Evolutionary conservation across 2,329 filamentous ascomycete species (phyloP), one percentile per base, ranked within the genome.

Genomic region (Diplodia seriata): DNA sequence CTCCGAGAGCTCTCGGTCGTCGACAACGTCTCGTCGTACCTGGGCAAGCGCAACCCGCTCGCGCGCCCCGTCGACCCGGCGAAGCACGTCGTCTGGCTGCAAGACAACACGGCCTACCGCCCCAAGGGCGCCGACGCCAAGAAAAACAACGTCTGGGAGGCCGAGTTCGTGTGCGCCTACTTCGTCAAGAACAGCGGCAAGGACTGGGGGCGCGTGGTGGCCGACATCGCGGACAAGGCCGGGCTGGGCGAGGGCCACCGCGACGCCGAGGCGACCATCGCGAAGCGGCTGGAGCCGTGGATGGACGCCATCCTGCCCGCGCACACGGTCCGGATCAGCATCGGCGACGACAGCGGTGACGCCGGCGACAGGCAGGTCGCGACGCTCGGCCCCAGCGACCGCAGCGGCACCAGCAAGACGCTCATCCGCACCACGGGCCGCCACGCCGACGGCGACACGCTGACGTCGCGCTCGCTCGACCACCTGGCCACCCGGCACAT

Each of bases 61-160:
- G 75, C 71, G 65, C 68, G 72, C 9, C 61, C 70, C 40, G 86
- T 92, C 56, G 85, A 88, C 66, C 82, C 84, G 18, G 80, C 86
- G n/a, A 78, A 83, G 61, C 91, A 97, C 76, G 88, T 87, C 15
- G 89, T 97, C 50, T 97, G 94, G 94, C 82, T 97, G 8, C 83
- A 97, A 57, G 93, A 98, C 81, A 97, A 95, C 74, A 94, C 91
- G 2, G 94, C 93, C 4, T 94, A 90, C 76, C 87, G 87, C 69
- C 73, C 77, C 29, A 62, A 75, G 65, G 56, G 49, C 15, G 15
- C 33, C 36, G 75, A 76, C 70, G 31, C 31, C 31, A 69, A 26
- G 26, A 26, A 26, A 4, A 26, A 26, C 26, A 26, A 71, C 54
- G 74, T 20, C 73, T 97, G 93, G 93, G 85, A 91, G 74, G 91